Evolutionary conservation across 768 basidiomycete genomes (phyloP).

Genomic region (Leccinum olivaceopallidum): DNA sequence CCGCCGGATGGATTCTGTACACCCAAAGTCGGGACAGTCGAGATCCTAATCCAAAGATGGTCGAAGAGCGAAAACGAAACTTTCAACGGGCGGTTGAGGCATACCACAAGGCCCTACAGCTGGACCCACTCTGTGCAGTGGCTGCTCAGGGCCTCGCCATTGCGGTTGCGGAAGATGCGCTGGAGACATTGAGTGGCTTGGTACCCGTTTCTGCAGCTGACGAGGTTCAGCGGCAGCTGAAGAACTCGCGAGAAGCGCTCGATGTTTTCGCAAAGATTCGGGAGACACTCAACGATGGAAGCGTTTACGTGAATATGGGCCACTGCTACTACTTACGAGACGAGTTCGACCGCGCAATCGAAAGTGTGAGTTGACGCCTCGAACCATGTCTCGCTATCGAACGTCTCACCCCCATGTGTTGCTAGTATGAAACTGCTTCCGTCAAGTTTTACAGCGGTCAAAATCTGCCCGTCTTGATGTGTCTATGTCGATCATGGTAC

Average conservation of each 20-base stretch:
- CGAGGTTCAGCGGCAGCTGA: conserved; percentile 62
- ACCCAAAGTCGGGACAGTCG: conserved; percentile 83
- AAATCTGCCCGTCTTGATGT: conserved; percentile 75
- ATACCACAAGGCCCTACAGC: conserved; percentile 85
- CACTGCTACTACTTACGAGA: conserved; percentile 93
- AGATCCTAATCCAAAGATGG: conserved; percentile 52
- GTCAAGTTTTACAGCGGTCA: conserved; percentile 72
- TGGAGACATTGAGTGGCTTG: conserved; percentile 65
- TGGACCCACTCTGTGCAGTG: conserved; percentile 85
- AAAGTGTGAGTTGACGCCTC: conserved; percentile 63
- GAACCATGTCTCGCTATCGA: background rate
- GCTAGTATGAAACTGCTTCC: conserved; percentile 90
- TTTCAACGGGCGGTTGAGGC: conserved; percentile 87
- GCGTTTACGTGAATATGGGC: conserved; percentile 94
- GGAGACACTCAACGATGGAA: conserved; percentile 79
- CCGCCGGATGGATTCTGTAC: conserved; percentile 85
- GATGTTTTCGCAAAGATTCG: conserved; percentile 89
- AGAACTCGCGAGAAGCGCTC: conserved; percentile 84
- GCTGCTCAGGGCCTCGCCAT: conserved; percentile 97
- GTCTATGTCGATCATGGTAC: conserved; percentile 92
- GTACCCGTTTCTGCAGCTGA: conserved; percentile 51
- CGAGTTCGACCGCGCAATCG: conserved; percentile 94
- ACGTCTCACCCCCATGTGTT: background rate
- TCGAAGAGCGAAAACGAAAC: conserved; percentile 66
- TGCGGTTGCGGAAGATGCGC: conserved; percentile 86